Percentiles rank a stretch among this genome's conserved stretches.
These are phyloP conservation scores for Seminavis robusta DNA, from an alignment of 108 stramenopile genomes.

Conservation along the genomic window DNA sequence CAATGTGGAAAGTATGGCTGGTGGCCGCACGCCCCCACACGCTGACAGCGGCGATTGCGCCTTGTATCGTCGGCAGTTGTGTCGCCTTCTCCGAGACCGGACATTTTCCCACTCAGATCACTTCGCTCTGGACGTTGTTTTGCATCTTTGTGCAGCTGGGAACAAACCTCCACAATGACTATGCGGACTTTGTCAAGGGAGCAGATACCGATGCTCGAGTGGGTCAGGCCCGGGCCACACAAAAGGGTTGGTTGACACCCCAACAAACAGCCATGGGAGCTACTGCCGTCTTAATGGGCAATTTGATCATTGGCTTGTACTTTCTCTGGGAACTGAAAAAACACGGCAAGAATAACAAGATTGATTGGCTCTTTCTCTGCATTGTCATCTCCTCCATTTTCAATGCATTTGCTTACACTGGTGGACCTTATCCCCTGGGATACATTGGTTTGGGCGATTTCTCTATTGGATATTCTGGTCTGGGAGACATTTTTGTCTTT, in stretches of 20 bases:
- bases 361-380: too few relatives aligned
- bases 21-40: conserved; percentile 85
- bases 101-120: conserved; percentile 7
- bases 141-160: conserved; percentile 75
- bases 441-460: conserved; percentile 73
- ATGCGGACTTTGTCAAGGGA: conserved; percentile 87
- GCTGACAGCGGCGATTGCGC: conserved; percentile 75
- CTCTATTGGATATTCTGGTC: conserved; percentile 82
- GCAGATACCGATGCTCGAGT: conserved; percentile 80
- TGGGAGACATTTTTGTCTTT: conserved; percentile 88
- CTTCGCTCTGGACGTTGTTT: conserved; percentile 34
- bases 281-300: conserved; percentile 33
- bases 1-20: conserved; percentile 72
- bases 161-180: conserved; percentile 90
- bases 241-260: conserved; percentile 87
- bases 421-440: conserved; percentile 87
- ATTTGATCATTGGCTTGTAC: conserved; percentile 42
- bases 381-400: conserved; percentile 60
- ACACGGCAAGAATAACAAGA: conserved; percentile 17
- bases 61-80: conserved; percentile 59
- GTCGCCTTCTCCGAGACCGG: conserved; percentile 5
- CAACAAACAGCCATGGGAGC: conserved; percentile 62
- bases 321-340: conserved; percentile 22
- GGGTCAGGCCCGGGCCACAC: conserved; percentile 86
- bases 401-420: conserved; percentile 86